phyloP scores from a whole-genome alignment of 768 basidiomycete genomes.

The Trametes cingulata region DNA sequence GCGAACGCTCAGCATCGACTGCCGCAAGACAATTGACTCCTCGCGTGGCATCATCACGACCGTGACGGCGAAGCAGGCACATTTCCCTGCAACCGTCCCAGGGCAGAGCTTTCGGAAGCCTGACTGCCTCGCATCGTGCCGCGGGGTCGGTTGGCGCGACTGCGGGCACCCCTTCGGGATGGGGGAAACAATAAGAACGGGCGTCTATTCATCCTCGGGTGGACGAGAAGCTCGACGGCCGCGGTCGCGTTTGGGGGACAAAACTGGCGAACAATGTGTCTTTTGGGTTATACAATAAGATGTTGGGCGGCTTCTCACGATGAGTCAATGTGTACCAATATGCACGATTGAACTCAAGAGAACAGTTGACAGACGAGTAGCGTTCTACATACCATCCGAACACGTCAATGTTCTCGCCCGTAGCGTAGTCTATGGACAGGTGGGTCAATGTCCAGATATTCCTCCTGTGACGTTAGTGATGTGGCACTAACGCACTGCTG shows the following conservation, averaged over 20 bases:
- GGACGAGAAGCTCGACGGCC: not conserved
- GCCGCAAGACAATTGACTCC: constrained; percentile 12
- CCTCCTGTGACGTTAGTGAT: too few species aligned
- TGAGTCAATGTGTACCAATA: not conserved
- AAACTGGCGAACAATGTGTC: not conserved
- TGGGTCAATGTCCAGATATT: too few species aligned
- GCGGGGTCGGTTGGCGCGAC: not conserved
- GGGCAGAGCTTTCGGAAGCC: not conserved
- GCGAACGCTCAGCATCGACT: not conserved
- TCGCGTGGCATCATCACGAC: constrained; percentile 10
- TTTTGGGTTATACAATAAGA: not conserved
- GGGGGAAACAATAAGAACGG: constrained; percentile 2
- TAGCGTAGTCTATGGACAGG: too few species aligned
- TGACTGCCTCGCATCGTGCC: not conserved
- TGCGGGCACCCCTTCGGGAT: not conserved
- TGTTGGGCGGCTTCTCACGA: not conserved
- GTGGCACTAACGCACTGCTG: too few species aligned
- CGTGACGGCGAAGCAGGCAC: not conserved
- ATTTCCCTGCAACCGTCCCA: not conserved
- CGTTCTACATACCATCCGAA: too few species aligned
- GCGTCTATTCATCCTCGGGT: not conserved
- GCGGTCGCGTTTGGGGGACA: not conserved
- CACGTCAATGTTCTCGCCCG: too few species aligned
- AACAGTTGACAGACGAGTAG: too few species aligned
- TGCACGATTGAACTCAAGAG: not conserved